Percentiles rank a stretch among this genome's conserved stretches.
These are phyloP conservation scores for Penicillium macrosclerotiorum DNA, from an alignment of 495 filamentous ascomycete genomes.

Conservation along the genomic window DNA sequence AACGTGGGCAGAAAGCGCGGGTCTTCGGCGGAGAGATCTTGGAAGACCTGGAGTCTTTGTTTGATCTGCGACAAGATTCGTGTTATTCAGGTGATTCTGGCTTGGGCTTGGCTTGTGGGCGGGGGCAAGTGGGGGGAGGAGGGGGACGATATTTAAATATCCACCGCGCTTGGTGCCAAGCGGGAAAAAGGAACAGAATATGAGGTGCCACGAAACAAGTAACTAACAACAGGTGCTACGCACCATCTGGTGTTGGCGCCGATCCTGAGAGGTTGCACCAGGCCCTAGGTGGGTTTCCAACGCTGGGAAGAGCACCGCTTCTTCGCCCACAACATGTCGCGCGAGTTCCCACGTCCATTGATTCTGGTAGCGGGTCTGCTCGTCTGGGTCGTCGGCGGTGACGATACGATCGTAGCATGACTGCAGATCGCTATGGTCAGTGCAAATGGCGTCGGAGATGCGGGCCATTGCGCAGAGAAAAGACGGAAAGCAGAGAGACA, in stretches of 20 bases:
- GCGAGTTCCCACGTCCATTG: slow-evolving; percentile 69
- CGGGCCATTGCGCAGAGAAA: slow-evolving; percentile 12
- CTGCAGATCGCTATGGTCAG: slow-evolving; percentile 62
- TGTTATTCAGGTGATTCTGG: too few species aligned
- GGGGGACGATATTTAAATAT: too few species aligned
- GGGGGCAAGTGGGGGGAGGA: too few species aligned
- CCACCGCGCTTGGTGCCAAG: too few species aligned
- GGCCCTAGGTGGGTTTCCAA: slow-evolving; percentile 56
- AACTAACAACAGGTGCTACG: not conserved
- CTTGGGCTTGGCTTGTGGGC: too few species aligned
- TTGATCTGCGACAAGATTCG: too few species aligned
- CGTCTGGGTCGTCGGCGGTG: slow-evolving; percentile 46
- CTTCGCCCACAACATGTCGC: slow-evolving; percentile 62
- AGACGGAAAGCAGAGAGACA: not conserved
- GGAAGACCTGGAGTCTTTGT: slow-evolving; percentile 57
- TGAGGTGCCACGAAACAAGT: not conserved
- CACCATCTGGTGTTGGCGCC: slow-evolving; percentile 55
- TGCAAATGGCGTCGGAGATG: slow-evolving; percentile 20
- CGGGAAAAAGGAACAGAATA: too few species aligned
- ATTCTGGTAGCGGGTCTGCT: slow-evolving; percentile 56
- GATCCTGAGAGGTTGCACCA: slow-evolving; percentile 53
- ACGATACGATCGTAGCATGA: slow-evolving; percentile 55
- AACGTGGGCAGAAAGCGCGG: slow-evolving; percentile 52
- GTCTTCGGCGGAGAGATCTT: slow-evolving; percentile 46
- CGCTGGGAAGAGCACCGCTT: slow-evolving; percentile 66